Conservation (phyloP, 2,329 filamentous ascomycete species). For the Pseudocercospora fijiensis region DNA sequence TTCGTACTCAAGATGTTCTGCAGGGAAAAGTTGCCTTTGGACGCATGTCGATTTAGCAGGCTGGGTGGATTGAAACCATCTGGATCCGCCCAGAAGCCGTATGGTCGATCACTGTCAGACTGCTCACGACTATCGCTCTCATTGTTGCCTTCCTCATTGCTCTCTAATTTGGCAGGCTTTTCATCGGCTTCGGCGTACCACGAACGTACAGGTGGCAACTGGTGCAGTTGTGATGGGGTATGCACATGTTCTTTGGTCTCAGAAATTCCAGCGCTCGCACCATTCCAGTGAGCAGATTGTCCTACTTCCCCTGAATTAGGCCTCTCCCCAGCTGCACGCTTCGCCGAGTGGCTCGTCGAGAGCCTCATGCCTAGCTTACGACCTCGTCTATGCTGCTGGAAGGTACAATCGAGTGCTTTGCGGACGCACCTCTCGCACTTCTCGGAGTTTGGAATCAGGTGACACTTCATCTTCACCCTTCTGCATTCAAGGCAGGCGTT, state of each 20-base stretch:
- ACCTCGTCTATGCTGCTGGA: conserved; percentile 44
- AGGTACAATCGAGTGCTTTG: conserved; percentile 43
- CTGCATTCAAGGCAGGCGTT: conserved; percentile 43
- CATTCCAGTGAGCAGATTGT: neutral
- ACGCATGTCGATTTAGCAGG: conserved; percentile 40
- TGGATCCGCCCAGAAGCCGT: conserved; percentile 22
- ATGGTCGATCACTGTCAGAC: conserved; percentile 2
- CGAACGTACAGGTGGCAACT: neutral
- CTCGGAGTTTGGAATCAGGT: conserved; percentile 2
- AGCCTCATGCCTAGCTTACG: conserved; percentile 43
- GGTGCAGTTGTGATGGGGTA: neutral
- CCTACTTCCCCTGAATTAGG: neutral
- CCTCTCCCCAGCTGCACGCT: neutral
- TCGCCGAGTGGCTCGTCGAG: conserved; percentile 6
- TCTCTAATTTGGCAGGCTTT: neutral
- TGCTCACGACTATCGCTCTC: neutral
- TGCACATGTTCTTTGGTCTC: neutral
- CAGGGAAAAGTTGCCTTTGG: conserved; percentile 39
- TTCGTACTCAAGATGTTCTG: conserved; percentile 31
- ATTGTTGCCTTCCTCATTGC: neutral
- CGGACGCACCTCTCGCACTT: conserved; percentile 42
- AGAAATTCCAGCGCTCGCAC: neutral
- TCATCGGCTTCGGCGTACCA: neutral
- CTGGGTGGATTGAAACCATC: conserved; percentile 36
- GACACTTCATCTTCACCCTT: conserved; percentile 45